These are phyloP conservation scores for Cryphonectria radicalis DNA, from an alignment of 2,329 filamentous ascomycete genomes.

Conservation along the genomic window DNA sequence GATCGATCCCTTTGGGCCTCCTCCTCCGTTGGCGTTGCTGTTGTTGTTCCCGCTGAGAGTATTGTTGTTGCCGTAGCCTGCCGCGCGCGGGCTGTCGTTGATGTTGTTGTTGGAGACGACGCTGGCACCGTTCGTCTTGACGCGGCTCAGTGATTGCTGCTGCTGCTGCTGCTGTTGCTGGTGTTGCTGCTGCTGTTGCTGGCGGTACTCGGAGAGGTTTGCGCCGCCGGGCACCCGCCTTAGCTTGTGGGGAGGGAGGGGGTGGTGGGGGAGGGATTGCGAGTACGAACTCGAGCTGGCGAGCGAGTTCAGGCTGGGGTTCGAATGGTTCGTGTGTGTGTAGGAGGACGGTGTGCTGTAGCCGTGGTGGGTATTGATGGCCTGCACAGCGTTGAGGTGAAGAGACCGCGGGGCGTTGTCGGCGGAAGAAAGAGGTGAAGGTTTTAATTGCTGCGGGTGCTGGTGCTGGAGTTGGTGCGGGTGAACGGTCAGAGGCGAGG, in stretches of 20 bases:
- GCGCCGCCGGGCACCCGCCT: slow-evolving; percentile 33
- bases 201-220: slow-evolving; percentile 55
- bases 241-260: slow-evolving; percentile 19
- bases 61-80: not conserved
- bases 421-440: slow-evolving; percentile 29
- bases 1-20: slow-evolving; percentile 15
- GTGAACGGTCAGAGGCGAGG: slow-evolving; percentile 5
- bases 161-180: slow-evolving; percentile 40
- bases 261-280: slow-evolving; percentile 23
- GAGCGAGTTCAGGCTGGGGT: slow-evolving; percentile 6
- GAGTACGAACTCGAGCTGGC: slow-evolving; percentile 15
- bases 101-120: slow-evolving; percentile 40
- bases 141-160: slow-evolving; percentile 29
- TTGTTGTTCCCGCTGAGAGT: not conserved
- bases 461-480: not conserved
- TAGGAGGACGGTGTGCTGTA: slow-evolving; percentile 17
- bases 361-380: slow-evolving; percentile 26
- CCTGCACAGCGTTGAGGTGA: slow-evolving; percentile 30
- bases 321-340: slow-evolving; percentile 22
- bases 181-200: slow-evolving; percentile 6
- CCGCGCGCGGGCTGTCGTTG: not conserved
- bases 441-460: slow-evolving; percentile 14
- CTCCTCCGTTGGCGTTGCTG: slow-evolving; percentile 10
- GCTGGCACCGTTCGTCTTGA: slow-evolving; percentile 62
- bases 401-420: slow-evolving; percentile 27